Base-by-base conservation (phyloP, 257 asterid genomes). In the Gynochthodes officinalis region DNA sequence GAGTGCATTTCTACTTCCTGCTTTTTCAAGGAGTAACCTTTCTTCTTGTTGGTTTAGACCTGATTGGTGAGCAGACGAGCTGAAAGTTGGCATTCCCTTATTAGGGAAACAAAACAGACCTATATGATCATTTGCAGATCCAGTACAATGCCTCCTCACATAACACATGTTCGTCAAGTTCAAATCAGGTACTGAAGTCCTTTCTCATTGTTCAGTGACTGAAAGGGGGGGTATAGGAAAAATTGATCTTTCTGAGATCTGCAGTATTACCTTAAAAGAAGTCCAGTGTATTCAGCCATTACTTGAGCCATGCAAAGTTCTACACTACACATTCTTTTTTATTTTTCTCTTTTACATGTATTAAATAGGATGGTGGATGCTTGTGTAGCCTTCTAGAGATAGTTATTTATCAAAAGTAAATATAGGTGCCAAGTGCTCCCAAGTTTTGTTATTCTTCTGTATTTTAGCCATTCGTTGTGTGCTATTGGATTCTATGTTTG, bases 1-100 rank as follows among this genome's bases (percentile, higher is more conserved):
- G 96, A 42, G 88, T 89, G 19, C 96, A 89, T 49, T 89, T 89
- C 61, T 89, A 87, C 86, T 89, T 85, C 76, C 87, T 89, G n/a
- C 96, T 89, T 30, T 89, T 89, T 73, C 96, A 89, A 85, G 96
- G 96, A 6, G 73, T 87, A 80, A 85, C 90, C 4, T 89, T 89
- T 54, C 81, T 87, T 21, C 89, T 89, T 1, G 89, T 89, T 67
- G 93, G 96, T 5, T 89, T 89, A 5, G 93, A 89, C 70, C 72
- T 89, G 77, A 87, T 89, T 25, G 96, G 96, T 18, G 90, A 89
- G 83, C 96, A 89, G 65, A 80, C 87, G 49, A 84, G 87, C 64
- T 85, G 68, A 66, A 55, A 13, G 32, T 66, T 67, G 53, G 15
- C 75, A 76, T 57, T 35, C 52, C 76, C 50, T 54, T 33, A 30